Conservation (phyloP, 1,284 basidiomycete genomes). For the Pisolithus thermaeus region DNA sequence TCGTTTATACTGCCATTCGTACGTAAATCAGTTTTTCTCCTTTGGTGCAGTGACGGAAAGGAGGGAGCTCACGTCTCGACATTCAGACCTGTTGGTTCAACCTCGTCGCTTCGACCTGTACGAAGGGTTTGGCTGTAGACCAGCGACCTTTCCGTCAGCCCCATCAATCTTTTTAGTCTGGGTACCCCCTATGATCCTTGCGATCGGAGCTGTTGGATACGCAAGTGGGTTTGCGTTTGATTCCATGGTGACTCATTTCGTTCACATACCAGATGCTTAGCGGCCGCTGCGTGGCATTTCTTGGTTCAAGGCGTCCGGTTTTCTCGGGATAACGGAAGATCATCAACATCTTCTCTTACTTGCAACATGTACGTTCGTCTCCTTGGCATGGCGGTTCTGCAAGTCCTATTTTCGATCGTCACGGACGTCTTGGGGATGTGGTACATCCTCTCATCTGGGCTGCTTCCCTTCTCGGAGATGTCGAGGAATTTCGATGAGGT, state of each 20-base stretch:
- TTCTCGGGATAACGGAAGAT: slow-evolving; percentile 11
- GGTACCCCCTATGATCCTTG: slow-evolving; percentile 50
- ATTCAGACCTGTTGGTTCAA: slow-evolving; percentile 57
- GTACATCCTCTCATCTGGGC: slow-evolving; percentile 15
- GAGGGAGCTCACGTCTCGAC: slow-evolving; percentile 1
- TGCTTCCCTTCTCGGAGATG: slow-evolving; percentile 13
- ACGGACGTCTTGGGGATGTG: slow-evolving; percentile 13
- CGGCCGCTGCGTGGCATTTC: slow-evolving; percentile 25
- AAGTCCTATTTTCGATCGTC: slow-evolving; percentile 24
- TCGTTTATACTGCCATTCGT: slow-evolving; percentile 57
- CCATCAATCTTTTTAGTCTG: slow-evolving; percentile 50
- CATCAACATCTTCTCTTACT: slow-evolving; percentile 22
- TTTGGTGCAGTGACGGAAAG: neutral
- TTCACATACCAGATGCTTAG: slow-evolving; percentile 7
- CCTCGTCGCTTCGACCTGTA: slow-evolving; percentile 65
- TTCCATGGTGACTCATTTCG: neutral
- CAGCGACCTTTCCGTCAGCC: slow-evolving; percentile 50
- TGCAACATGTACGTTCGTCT: slow-evolving; percentile 37
- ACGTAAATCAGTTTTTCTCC: slow-evolving; percentile 21
- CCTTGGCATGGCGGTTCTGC: slow-evolving; percentile 35
- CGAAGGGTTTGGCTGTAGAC: slow-evolving; percentile 57
- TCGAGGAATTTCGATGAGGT: slow-evolving; percentile 16
- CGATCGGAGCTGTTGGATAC: slow-evolving; percentile 35
- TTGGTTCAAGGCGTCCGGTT: slow-evolving; percentile 25
- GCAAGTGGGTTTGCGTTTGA: slow-evolving; percentile 30